Conservation (phyloP, 2,329 filamentous ascomycete species). For the Ophiostoma tasmaniense region DNA sequence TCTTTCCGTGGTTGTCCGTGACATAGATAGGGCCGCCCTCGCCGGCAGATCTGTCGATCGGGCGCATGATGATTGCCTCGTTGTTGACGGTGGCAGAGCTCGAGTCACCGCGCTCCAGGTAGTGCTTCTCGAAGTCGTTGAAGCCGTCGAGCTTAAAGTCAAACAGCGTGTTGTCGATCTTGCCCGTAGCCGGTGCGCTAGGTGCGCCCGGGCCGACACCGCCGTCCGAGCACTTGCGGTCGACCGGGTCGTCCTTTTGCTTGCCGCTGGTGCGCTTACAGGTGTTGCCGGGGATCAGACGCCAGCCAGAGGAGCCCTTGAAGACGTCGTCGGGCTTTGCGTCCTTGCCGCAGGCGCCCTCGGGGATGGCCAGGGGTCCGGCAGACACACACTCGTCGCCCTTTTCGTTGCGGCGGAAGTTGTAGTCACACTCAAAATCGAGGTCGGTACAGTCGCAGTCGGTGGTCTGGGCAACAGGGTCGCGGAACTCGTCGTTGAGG, state of each 20-base stretch:
- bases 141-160: slow-evolving; percentile 50
- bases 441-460: slow-evolving; percentile 70
- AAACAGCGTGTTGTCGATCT: slow-evolving; percentile 52
- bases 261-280: slow-evolving; percentile 54
- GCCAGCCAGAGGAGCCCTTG: slow-evolving; percentile 80
- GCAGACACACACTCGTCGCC: slow-evolving; percentile 59
- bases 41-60: slow-evolving; percentile 40
- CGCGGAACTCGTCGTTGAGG: slow-evolving; percentile 75
- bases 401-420: slow-evolving; percentile 63
- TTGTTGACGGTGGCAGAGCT: slow-evolving; percentile 48
- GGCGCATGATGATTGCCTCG: slow-evolving; percentile 59
- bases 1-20: slow-evolving; percentile 80
- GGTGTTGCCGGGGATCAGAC: slow-evolving; percentile 76
- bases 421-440: slow-evolving; percentile 96
- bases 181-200: slow-evolving; percentile 50
- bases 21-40: slow-evolving; percentile 56
- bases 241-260: slow-evolving; percentile 63
- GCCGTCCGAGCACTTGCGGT: slow-evolving; percentile 57
- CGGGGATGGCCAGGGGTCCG: slow-evolving; percentile 55
- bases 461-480: slow-evolving; percentile 60
- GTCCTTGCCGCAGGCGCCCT: slow-evolving; percentile 58
- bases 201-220: slow-evolving; percentile 51
- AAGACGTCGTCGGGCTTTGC: slow-evolving; percentile 61
- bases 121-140: slow-evolving; percentile 49
- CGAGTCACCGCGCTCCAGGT: slow-evolving; percentile 67